These are phyloP conservation scores for Esteya vermicola DNA, from an alignment of 2,329 filamentous ascomycete species.

Conservation along the genomic window DNA sequence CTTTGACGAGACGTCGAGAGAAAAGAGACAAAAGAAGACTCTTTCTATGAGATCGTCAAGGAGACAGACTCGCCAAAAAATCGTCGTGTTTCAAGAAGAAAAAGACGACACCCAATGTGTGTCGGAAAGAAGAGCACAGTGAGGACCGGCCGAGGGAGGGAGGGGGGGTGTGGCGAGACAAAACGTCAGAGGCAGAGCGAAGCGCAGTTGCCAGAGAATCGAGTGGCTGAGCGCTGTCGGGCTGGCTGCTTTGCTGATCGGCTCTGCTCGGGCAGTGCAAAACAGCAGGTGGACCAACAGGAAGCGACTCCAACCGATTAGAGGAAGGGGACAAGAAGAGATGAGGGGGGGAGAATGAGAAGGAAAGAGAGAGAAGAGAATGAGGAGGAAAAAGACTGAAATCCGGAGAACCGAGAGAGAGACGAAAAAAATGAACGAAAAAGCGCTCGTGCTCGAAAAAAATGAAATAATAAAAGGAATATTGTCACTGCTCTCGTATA, in stretches of 20 bases:
- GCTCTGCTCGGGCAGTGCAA: too few species aligned
- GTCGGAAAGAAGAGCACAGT: background rate
- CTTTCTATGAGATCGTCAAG: too few species aligned
- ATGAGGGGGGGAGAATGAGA: background rate
- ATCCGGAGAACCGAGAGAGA: too few species aligned
- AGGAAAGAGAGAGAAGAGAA: background rate
- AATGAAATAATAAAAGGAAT: background rate
- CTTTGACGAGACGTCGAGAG: too few species aligned
- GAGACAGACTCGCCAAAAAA: too few species aligned
- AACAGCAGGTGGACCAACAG: background rate
- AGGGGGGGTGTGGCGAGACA: constrained; percentile 1
- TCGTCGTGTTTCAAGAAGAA: background rate
- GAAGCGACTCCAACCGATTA: background rate
- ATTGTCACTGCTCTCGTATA: background rate
- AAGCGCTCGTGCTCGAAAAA: background rate
- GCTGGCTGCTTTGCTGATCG: too few species aligned
- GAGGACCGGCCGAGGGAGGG: too few species aligned
- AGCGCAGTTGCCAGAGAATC: constrained; percentile 1
- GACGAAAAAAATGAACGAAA: background rate
- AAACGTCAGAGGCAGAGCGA: constrained; percentile 4
- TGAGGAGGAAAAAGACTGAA: background rate
- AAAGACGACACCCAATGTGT: background rate
- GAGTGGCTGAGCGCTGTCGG: constrained; percentile 11
- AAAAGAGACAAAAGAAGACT: background rate
- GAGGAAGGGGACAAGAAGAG: background rate